Percentiles rank a stretch among this genome's conserved stretches.
These are phyloP conservation scores for Phyllosticta citrichinensis DNA, from an alignment of 2,329 filamentous ascomycete genomes.

Conservation along the genomic window DNA sequence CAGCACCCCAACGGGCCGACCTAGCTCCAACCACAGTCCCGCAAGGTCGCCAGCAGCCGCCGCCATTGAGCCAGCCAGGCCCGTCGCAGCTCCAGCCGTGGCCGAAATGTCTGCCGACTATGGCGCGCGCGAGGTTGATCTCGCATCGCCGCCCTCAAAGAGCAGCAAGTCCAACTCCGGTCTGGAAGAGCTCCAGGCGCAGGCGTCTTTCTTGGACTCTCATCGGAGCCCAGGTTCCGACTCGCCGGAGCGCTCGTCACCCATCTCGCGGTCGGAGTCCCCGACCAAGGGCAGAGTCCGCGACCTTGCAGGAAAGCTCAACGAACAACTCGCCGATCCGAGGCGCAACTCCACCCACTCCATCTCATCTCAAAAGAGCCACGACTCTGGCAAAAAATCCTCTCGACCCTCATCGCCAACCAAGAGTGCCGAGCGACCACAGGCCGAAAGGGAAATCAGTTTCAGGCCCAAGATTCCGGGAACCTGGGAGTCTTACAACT, in stretches of 20 bases:
- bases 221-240: slow-evolving; percentile 18
- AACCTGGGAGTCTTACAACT: slow-evolving; percentile 43
- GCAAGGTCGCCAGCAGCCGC: slow-evolving; percentile 50
- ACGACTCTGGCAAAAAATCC: slow-evolving; percentile 1
- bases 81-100: slow-evolving; percentile 36
- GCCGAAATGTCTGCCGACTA: slow-evolving; percentile 31
- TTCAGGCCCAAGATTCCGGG: slow-evolving; percentile 44
- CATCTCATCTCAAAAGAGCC: slow-evolving; percentile 30
- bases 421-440: slow-evolving; percentile 19
- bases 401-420: slow-evolving; percentile 23
- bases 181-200: slow-evolving; percentile 24
- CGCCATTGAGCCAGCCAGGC: slow-evolving; percentile 37
- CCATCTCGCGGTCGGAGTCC: slow-evolving; percentile 31
- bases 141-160: slow-evolving; percentile 21
- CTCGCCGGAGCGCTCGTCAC: slow-evolving; percentile 20
- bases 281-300: slow-evolving; percentile 41
- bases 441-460: slow-evolving; percentile 25
- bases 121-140: slow-evolving; percentile 27
- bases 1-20: slow-evolving; percentile 44
- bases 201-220: slow-evolving; percentile 26
- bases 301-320: slow-evolving; percentile 41
- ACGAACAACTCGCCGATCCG: slow-evolving; percentile 32
- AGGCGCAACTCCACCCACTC: slow-evolving; percentile 38
- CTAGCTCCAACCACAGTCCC: slow-evolving; percentile 50
- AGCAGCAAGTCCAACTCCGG: slow-evolving; percentile 19